Evolutionary conservation across 192 early-diverging fungal species (phyloP), one percentile per base, ranked within the genome.

Genomic region (Podila minutissima): DNA sequence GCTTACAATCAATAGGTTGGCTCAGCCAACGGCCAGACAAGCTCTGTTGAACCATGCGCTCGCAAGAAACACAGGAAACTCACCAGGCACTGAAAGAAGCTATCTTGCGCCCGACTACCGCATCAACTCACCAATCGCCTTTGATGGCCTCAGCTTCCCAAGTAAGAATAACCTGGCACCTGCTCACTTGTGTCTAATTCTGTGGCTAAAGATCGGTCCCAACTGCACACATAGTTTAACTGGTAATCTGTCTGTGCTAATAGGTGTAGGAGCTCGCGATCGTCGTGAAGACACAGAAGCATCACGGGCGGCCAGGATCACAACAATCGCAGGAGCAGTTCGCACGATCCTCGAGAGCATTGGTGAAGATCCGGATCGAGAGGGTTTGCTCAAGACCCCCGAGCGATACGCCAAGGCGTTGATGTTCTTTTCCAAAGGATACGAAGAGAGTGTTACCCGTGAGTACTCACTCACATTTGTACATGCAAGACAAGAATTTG

Each of bases 361-460:
- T 38, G 98, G 98, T 32, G 98, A 99, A 83, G 95, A 99, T 82
- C 91, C 95, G 11, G 88, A 93, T 35, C 91, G 98, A 55, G 97
- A 99, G 82, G 98, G 98, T 4, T 83, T 99, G 57, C 77, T 94
- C 61, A 98, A 97, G 86, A 99, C 97, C 0, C 98, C 98, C 32
- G 91, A 96, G 74, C 93, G 97, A 19, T 99, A 98, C 76, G 98
- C 98, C 49, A 96, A 97, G 87, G 97, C 98, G 8, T 86, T 99
- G 28, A 93, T 97, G 93, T 99, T 98, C 71, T 95, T 99, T 72
- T 97, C 98, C 7, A 94, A 98, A 84, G 98, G 97, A 19, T 99
- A 99, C 85, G 97, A 99, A 78, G 91, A 92, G 82, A 92, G 90
- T 28, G 89, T 99, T 67, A 89, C 88, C 72, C 88, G 89, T 92